Evolutionary conservation across 352 stramenopile genomes (phyloP), one percentile per base, ranked within the genome.

Genomic region (Phytopythium boreale): DNA sequence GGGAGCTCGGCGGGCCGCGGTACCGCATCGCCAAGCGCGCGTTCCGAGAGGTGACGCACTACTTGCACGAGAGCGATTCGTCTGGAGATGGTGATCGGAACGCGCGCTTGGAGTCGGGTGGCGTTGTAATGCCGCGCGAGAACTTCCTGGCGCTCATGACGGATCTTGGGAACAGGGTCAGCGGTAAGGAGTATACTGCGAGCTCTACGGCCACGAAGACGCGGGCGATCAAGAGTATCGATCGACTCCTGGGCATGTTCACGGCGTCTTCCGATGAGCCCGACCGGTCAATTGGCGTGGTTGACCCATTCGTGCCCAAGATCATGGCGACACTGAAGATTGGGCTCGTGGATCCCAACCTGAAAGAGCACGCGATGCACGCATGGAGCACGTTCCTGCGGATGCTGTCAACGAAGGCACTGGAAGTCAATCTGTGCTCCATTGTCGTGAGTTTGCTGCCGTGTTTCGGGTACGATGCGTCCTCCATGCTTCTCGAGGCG

Each of bases 271-370:
- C 60, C 15, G 52, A 78, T 37, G 69, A 73, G n/a, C 50, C 56
- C 20, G 62, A 80, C n/a, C 51, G 64, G 46, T 43, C 69, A 17
- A 75, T 69, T 63, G 84, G 87, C 39, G 66, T 82, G 20, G 68
- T 96, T 12, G 88, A 96, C 63, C 66, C 84, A 22, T 96, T 92
- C 68, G 78, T 96, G 19, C 88, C 88, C 3, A 96, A 96, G 67
- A 85, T 96, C 41, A 96, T 96, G 88, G 88, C 87, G 26, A 95
- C 87, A 24, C 69, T 96, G 6, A 96, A 96, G 63, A 75, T 92
- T 10, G 85, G 80, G 27, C 64, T 94, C 10, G 69, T 67, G 34
- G 87, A 95, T 47, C 59, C 50, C 24, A 68, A 76, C 24, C 66
- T 95, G 47, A 74, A 85, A 66, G 72, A 79, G 34, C 63, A 88